Evolutionary conservation across 2,329 filamentous ascomycete species (phyloP), one percentile per base, ranked within the genome.

Genomic region (Exophiala sideris): DNA sequence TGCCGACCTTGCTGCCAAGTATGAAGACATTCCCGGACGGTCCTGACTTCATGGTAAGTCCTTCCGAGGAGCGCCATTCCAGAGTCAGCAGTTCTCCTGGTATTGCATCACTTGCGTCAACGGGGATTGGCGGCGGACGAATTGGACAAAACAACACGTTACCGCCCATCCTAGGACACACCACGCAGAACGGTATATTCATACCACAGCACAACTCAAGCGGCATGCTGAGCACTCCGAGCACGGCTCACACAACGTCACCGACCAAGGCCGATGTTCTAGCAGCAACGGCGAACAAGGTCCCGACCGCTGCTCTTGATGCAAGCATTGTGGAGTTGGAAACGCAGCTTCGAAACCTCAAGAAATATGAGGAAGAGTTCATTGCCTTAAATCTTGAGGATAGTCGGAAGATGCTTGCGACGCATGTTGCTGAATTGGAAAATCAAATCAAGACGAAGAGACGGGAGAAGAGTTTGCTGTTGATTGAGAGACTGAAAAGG

Each of bases 291-390:
- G 57, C 56, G 8, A 40, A 20, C 11, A 52, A 59, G 21, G 21
- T 45, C 12, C 56, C 53, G 5, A 50, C 56, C 14, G 48, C 59
- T 3, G 55, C 56, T 9, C 50, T 64, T 5, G 62, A 64, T 42
- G 58, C 57, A 2, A 53, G 48, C 5, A 62, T 64, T 20, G 44
- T 48, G 11, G 57, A 58, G 41, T 52, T 64, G 21, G 58, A 64
- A 47, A 40, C 42, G 20, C 60, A 58, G 48, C 38, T 62, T 20
- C 45, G 42, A 20, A 61, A 54, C 32, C 49, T 64, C 20, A 57
- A 51, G 34, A 61, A 57, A 40, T 64, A 62, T 36, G 62, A 64
- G 41, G 58, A 60, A 33, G 62, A 64, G 35, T 64, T 64, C 46
- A 54, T 60, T 24, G 58, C 55, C 4, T 45, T 64, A 52, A 54